Conservation (phyloP, 345 rosid species). For the Dipteronia sinensis region DNA sequence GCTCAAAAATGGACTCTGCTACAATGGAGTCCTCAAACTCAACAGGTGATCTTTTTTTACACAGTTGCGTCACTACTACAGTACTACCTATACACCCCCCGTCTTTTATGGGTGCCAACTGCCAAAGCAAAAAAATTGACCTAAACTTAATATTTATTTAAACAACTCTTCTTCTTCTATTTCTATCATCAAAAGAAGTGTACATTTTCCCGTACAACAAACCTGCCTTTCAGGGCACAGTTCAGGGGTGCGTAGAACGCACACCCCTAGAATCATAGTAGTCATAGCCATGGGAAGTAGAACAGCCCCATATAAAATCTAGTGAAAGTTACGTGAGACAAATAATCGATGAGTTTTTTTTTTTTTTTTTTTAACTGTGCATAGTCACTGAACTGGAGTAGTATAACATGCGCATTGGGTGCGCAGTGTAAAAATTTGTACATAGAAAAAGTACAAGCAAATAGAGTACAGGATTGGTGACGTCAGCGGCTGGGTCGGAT, state of each 20-base stretch:
- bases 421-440: too few relatives aligned
- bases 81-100: slow-evolving; percentile 30
- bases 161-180: background rate
- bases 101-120: slow-evolving; percentile 36
- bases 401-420: slow-evolving; percentile 24
- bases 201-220: background rate
- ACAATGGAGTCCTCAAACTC: background rate
- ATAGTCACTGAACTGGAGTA: background rate
- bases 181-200: background rate
- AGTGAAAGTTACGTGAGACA: slow-evolving; percentile 34
- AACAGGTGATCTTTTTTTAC: slow-evolving; percentile 12
- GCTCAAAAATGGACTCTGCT: slow-evolving; percentile 8
- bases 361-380: background rate
- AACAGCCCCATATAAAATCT: slow-evolving; percentile 18
- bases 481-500: slow-evolving; percentile 18
- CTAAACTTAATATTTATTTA: background rate
- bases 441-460: background rate
- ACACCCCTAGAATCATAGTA: background rate
- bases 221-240: background rate
- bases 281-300: background rate
- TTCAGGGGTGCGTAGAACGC: background rate
- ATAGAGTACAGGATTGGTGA: slow-evolving; percentile 17
- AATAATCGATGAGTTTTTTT: background rate
- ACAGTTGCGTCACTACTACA: background rate
- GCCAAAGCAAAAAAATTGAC: background rate